These are phyloP conservation scores for Polytolypa hystricis DNA, from an alignment of 2,329 filamentous ascomycete species.

Conservation along the genomic window DNA sequence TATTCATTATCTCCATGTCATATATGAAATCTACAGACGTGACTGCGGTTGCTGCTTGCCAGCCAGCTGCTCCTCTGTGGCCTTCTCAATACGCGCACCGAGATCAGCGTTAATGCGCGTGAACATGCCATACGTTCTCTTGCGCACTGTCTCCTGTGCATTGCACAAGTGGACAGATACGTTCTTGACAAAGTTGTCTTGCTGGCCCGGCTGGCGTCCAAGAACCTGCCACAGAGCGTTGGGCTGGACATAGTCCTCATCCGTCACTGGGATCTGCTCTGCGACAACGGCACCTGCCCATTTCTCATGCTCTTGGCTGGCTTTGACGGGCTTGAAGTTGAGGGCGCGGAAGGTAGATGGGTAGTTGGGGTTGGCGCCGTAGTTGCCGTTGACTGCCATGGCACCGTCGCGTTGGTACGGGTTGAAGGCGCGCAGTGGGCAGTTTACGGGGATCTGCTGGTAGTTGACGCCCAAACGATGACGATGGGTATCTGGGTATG, in stretches of 20 bases:
- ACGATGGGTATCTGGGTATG: constrained; percentile 57
- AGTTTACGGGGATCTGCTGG: constrained; percentile 53
- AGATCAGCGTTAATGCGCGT: constrained; percentile 43
- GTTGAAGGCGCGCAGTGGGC: constrained; percentile 42
- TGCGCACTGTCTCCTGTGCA: constrained; percentile 44
- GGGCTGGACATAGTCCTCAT: constrained; percentile 36
- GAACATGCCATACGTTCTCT: constrained; percentile 53
- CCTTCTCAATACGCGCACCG: constrained; percentile 41
- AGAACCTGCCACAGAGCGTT: constrained; percentile 34
- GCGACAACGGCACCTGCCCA: constrained; percentile 31
- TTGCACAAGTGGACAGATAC: constrained; percentile 46
- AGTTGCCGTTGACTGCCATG: constrained; percentile 58
- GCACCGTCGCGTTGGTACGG: constrained; percentile 61
- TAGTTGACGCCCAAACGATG: constrained; percentile 55
- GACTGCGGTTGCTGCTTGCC: constrained; percentile 7
- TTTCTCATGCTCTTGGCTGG: constrained; percentile 34
- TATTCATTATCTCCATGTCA: not conserved
- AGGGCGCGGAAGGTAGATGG: constrained; percentile 30
- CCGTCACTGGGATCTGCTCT: constrained; percentile 32
- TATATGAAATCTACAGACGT: constrained; percentile 6
- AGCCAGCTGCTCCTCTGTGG: constrained; percentile 35
- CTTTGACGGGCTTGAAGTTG: constrained; percentile 29
- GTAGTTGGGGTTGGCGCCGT: constrained; percentile 48
- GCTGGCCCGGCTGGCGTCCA: constrained; percentile 41
- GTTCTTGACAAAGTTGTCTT: constrained; percentile 51